Evolutionary conservation across 176 grass and related monocot species (phyloP).

Genomic region (maize (Zea mays)): DNA sequence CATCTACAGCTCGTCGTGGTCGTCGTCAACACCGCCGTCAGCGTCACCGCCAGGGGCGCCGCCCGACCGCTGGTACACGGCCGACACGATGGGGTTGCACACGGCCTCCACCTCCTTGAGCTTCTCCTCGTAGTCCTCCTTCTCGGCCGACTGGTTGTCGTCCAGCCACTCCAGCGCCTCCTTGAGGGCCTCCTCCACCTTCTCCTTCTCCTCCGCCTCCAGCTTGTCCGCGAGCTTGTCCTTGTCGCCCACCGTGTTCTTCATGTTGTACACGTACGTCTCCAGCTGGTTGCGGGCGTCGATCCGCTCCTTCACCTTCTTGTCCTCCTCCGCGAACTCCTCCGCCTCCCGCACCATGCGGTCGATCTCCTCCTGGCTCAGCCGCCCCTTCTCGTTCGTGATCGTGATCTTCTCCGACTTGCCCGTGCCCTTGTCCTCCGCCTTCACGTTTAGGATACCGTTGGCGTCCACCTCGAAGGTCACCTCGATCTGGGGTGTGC

Average conservation of each 20-base stretch:
- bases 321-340: conserved; percentile 71
- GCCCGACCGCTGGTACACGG: conserved; percentile 61
- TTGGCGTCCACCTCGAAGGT: conserved; percentile 74
- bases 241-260: conserved; percentile 66
- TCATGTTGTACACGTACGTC: conserved; percentile 81
- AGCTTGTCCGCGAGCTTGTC: conserved; percentile 73
- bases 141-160: conserved; percentile 66
- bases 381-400: conserved; percentile 71
- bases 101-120: conserved; percentile 80
- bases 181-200: conserved; percentile 69
- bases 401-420: conserved; percentile 78
- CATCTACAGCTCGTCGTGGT: conserved; percentile 64
- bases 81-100: conserved; percentile 68
- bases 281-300: conserved; percentile 68
- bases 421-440: conserved; percentile 60
- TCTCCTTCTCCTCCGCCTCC: conserved; percentile 77
- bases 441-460: conserved; percentile 74
- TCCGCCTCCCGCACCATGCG: conserved; percentile 71
- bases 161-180: conserved; percentile 73
- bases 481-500: conserved; percentile 62
- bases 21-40: conserved; percentile 32
- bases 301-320: conserved; percentile 70
- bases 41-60: conserved; percentile 14
- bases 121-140: conserved; percentile 78
- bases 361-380: conserved; percentile 80